These are phyloP conservation scores for Boletus rufocinnamomeus DNA, from an alignment of 768 basidiomycete species.

Conservation along the genomic window DNA sequence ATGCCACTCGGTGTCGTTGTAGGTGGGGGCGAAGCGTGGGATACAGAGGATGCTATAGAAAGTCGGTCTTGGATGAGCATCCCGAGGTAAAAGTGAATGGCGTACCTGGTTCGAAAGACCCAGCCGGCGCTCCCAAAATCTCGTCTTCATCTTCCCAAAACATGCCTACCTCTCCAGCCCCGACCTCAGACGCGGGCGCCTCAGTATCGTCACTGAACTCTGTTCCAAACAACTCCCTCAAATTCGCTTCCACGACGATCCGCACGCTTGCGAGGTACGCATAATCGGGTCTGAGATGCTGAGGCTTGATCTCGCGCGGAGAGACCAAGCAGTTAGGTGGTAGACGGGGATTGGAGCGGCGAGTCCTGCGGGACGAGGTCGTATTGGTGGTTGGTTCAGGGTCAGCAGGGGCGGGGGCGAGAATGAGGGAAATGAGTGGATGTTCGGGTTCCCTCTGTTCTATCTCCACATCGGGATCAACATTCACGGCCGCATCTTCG, in stretches of 20 bases:
- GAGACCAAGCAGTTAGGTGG: conserved; percentile 17
- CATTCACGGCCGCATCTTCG: neutral
- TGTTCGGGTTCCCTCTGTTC: conserved; percentile 7
- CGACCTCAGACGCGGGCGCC: neutral
- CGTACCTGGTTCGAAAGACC: conserved; percentile 8
- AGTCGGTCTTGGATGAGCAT: neutral
- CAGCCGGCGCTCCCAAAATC: conserved; percentile 2
- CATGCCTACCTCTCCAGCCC: conserved; percentile 16
- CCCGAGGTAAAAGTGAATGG: neutral
- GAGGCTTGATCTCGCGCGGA: conserved; percentile 23
- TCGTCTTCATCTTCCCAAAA: conserved; percentile 34
- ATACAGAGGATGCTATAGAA: neutral
- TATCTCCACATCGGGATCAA: conserved; percentile 5
- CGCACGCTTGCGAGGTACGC: conserved; percentile 52
- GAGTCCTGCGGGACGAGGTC: conserved; percentile 19
- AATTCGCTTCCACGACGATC: conserved; percentile 52
- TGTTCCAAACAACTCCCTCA: conserved; percentile 40
- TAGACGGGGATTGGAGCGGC: conserved; percentile 21
- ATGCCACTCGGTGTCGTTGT: neutral
- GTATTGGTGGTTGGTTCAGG: neutral
- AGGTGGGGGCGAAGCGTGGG: neutral
- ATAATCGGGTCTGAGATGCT: conserved; percentile 50
- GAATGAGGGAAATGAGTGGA: conserved; percentile 15
- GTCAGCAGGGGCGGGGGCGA: neutral
- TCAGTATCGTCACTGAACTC: neutral